phyloP scores from a whole-genome alignment of 108 stramenopile species.

The Conticribra guillardii region DNA sequence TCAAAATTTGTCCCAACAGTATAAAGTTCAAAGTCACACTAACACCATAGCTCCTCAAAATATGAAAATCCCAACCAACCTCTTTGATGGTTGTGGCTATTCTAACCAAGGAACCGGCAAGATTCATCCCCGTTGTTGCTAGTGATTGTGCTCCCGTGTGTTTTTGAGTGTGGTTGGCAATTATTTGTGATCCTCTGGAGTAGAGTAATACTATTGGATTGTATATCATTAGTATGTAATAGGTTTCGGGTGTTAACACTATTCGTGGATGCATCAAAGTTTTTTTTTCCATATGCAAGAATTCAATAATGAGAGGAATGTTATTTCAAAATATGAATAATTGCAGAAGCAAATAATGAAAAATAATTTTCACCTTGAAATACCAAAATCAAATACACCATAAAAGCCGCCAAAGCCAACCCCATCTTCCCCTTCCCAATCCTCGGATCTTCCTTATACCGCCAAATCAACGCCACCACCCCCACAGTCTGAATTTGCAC shows the following conservation, averaged over 20 bases:
- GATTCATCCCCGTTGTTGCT: conserved; percentile 70
- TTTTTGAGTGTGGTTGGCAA: conserved; percentile 57
- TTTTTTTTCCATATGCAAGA: neutral
- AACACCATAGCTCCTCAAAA: conserved; percentile 60
- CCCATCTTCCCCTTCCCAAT: conserved; percentile 35
- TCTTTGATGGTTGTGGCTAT: conserved; percentile 80
- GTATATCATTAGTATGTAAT: conserved; percentile 65
- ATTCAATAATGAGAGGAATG: too few relatives aligned
- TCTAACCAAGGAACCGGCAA: conserved; percentile 64
- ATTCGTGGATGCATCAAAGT: neutral
- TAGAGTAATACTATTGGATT: conserved; percentile 65
- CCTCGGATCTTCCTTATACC: conserved; percentile 30
- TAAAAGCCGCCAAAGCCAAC: conserved; percentile 36
- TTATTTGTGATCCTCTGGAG: conserved; percentile 69
- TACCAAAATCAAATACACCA: conserved; percentile 49
- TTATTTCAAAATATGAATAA: too few relatives aligned
- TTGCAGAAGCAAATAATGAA: too few relatives aligned
- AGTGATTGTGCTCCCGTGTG: conserved; percentile 81
- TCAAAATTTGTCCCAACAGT: conserved; percentile 64
- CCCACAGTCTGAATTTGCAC: conserved; percentile 64
- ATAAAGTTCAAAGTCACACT: conserved; percentile 57
- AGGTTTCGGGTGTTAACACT: conserved; percentile 58
- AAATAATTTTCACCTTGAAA: conserved; percentile 17
- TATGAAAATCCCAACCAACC: conserved; percentile 74
- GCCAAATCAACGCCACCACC: conserved; percentile 63